Evolutionary conservation across 164 flowering plant genomes (phyloP).

Genomic region (Stephania japonica): DNA sequence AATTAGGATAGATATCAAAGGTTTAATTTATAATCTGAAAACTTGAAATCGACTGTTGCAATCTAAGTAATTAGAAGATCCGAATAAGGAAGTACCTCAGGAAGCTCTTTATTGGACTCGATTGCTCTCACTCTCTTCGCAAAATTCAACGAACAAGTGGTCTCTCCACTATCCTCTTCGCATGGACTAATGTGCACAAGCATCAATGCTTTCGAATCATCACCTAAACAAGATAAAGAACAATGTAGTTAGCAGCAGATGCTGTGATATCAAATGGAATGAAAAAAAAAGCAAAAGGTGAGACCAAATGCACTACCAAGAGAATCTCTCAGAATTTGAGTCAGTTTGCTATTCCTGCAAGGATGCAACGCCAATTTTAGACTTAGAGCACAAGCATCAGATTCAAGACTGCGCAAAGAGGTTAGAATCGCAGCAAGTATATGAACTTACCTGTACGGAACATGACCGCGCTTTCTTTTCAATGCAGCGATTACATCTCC

Average conservation of each 20-base stretch:
- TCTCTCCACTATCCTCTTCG: slow-evolving; percentile 65
- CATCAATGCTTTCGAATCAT: slow-evolving; percentile 70
- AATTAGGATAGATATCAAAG: too few species aligned
- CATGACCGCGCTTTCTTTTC: slow-evolving; percentile 57
- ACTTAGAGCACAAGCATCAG: neutral
- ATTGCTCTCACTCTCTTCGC: slow-evolving; percentile 64
- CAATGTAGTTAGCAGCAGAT: neutral
- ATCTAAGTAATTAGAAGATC: neutral
- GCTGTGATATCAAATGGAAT: neutral
- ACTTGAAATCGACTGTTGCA: too few species aligned
- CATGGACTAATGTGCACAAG: slow-evolving; percentile 65
- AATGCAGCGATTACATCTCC: slow-evolving; percentile 84
- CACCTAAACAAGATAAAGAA: slow-evolving; percentile 33
- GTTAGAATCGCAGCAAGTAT: too few species aligned
- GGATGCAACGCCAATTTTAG: neutral
- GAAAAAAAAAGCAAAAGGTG: neutral
- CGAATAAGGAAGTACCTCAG: slow-evolving; percentile 33
- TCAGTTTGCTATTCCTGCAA: slow-evolving; percentile 84
- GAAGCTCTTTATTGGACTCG: slow-evolving; percentile 43
- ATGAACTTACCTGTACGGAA: slow-evolving; percentile 67
- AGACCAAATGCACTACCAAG: slow-evolving; percentile 41
- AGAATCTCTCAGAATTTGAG: slow-evolving; percentile 76
- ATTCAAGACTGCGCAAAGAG: neutral
- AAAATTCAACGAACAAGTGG: slow-evolving; percentile 62
- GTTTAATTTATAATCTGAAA: too few species aligned